Conservation (phyloP, 768 basidiomycete species). For the Phylloporus arenicola region DNA sequence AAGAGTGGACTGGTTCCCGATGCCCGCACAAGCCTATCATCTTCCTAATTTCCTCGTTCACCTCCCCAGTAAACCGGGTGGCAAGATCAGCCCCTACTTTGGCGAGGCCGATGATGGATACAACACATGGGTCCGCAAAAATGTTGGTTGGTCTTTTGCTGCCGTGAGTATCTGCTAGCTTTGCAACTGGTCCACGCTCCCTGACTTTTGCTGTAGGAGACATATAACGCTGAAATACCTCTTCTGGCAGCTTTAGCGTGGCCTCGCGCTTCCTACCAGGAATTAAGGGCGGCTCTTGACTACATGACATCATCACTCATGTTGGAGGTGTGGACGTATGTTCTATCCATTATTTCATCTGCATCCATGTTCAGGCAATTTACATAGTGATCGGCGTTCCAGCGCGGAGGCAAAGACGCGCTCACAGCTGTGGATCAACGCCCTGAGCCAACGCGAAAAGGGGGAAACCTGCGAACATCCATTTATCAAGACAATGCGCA, state of each 20-base stretch:
- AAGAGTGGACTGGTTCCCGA: too few relatives aligned
- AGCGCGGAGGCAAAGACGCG: slow-evolving; percentile 12
- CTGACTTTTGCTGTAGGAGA: slow-evolving; percentile 12
- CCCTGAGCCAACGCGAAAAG: slow-evolving; percentile 15
- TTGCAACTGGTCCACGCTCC: not conserved
- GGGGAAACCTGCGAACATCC: slow-evolving; percentile 17
- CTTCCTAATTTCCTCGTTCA: slow-evolving; percentile 22
- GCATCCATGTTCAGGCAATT: not conserved
- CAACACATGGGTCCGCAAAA: slow-evolving; percentile 19
- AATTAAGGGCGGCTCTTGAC: slow-evolving; percentile 20
- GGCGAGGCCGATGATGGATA: slow-evolving; percentile 18
- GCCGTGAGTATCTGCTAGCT: slow-evolving; percentile 10
- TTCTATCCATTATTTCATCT: not conserved
- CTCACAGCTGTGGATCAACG: slow-evolving; percentile 21
- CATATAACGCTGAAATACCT: slow-evolving; percentile 23
- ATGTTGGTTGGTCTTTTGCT: slow-evolving; percentile 19
- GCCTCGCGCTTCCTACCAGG: slow-evolving; percentile 18
- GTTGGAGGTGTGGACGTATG: slow-evolving; percentile 27
- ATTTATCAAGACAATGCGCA: slow-evolving; percentile 21
- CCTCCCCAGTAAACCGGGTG: slow-evolving; percentile 26
- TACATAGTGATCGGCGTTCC: slow-evolving; percentile 21
- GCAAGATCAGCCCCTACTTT: slow-evolving; percentile 24
- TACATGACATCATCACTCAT: slow-evolving; percentile 30
- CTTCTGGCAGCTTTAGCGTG: slow-evolving; percentile 22
- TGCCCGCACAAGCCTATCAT: slow-evolving; percentile 18